Evolutionary conservation across 148 eudicot species (phyloP), one percentile per base, ranked within the genome.

Genomic region (Silene latifolia): DNA sequence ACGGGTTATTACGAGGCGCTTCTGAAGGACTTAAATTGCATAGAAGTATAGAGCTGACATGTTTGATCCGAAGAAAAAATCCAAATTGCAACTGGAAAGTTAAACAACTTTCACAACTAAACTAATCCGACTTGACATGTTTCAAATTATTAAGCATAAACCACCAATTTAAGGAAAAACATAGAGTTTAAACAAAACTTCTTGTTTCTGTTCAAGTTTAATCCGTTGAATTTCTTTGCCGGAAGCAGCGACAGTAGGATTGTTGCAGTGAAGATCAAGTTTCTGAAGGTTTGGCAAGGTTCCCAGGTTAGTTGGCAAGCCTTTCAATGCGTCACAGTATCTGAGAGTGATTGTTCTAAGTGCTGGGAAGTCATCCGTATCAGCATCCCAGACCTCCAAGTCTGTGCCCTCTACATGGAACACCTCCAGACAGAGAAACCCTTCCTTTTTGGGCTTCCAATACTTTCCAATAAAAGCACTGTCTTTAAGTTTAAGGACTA

Each of bases 201-300:
- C 71, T 3, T 21, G 57, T 24, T 53, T 51, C 5, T 65, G 24
- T 13, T 35, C 24, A n/a, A 64, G 60, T 51, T 51, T 51, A 12
- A 66, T 35, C 35, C n/a, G 63, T 11, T 75, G 78, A 75, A 75
- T 75, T 7, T 66, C 32, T 56, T 65, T 67, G 72, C 72, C 78
- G 15, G 64, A 67, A 67, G 56, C 35, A 20, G 72, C 78, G 35
- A 75, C 78, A 13, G 23, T 9, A 13, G 0, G 8, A 39, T 67
- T 75, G 21, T 63, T 67, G 72, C 53, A 29, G 65, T 75, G 42
- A 21, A 75, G 64, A 54, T 56, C 64, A 1, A 75, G 1, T 27
- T 3, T 23, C 20, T 44, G 39, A 29, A 27, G 29, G 29, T 27
- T 27, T 3, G 29, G 3, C 29, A 27, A 27, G 29, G 29, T 27